Conservation (phyloP, 306 rosid genomes). For the Vicia sativa region DNA sequence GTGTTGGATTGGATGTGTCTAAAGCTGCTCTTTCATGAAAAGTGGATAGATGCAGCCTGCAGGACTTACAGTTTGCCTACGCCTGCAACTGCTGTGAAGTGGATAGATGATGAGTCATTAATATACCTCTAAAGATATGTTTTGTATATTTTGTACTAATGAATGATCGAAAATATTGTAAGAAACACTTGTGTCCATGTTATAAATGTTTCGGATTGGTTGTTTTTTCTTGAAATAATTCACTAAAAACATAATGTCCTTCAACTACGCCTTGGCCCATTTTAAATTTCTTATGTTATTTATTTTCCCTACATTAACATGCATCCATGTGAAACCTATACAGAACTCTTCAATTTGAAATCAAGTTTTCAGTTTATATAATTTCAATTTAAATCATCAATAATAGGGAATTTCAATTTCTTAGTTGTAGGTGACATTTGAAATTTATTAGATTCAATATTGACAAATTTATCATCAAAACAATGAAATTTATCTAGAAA, state of each 20-base stretch:
- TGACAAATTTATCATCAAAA: no score
- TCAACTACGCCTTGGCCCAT: not conserved
- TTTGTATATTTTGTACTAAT: not conserved
- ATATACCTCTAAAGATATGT: not conserved
- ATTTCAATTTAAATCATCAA: not conserved
- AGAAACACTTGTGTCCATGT: constrained; percentile 5
- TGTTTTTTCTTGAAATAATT: constrained; percentile 4
- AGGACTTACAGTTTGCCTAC: no score
- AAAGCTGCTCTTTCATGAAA: no score
- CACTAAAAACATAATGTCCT: not conserved
- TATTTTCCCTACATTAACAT: not conserved
- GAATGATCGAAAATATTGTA: not conserved
- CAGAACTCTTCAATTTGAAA: not conserved
- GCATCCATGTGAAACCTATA: constrained; percentile 3
- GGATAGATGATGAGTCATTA: constrained; percentile 1
- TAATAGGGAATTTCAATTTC: no score
- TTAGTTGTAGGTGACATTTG: no score
- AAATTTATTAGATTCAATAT: no score
- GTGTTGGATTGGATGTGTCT: no score
- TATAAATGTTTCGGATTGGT: constrained; percentile 27
- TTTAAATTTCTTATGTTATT: constrained; percentile 22
- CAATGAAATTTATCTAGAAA: no score
- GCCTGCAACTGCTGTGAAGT: no score
- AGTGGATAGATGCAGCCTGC: no score
- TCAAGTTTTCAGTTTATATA: not conserved